phyloP scores from a whole-genome alignment of 495 filamentous ascomycete genomes.

The Jackrogersella multiformis region DNA sequence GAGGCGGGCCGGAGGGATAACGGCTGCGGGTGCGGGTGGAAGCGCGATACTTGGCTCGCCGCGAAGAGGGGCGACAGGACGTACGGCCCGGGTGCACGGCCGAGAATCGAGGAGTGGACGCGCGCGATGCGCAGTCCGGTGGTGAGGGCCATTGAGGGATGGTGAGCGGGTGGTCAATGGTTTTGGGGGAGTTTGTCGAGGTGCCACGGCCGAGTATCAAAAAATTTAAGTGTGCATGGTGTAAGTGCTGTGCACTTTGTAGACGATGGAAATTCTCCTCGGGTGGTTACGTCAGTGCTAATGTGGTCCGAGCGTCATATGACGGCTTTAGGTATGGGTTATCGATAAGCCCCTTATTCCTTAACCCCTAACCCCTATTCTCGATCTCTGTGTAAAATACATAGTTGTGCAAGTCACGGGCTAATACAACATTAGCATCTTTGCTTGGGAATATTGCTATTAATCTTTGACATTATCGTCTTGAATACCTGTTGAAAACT shows the following conservation, averaged over 20 bases:
- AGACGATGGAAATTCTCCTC: not conserved
- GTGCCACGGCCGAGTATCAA: not conserved
- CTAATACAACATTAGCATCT: no score
- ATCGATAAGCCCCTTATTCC: not conserved
- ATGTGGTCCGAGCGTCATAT: not conserved
- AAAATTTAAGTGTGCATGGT: not conserved
- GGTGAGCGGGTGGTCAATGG: not conserved
- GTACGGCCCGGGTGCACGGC: not conserved
- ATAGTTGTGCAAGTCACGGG: no score
- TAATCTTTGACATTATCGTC: no score
- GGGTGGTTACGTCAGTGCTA: not conserved
- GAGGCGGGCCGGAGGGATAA: no score
- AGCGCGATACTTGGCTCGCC: no score
- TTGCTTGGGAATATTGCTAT: no score
- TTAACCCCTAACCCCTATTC: not conserved
- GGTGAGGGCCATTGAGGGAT: constrained; percentile 11
- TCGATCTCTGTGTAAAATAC: no score
- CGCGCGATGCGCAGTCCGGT: constrained; percentile 32
- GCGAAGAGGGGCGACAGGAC: not conserved
- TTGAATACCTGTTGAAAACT: no score
- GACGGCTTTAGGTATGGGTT: no score
- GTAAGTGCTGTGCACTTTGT: no score
- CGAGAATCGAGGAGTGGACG: constrained; percentile 1
- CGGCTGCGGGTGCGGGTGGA: no score
- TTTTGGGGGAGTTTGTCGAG: not conserved